Evolutionary conservation across 2,329 filamentous ascomycete species (phyloP).

Genomic region (Nemania sp.): DNA sequence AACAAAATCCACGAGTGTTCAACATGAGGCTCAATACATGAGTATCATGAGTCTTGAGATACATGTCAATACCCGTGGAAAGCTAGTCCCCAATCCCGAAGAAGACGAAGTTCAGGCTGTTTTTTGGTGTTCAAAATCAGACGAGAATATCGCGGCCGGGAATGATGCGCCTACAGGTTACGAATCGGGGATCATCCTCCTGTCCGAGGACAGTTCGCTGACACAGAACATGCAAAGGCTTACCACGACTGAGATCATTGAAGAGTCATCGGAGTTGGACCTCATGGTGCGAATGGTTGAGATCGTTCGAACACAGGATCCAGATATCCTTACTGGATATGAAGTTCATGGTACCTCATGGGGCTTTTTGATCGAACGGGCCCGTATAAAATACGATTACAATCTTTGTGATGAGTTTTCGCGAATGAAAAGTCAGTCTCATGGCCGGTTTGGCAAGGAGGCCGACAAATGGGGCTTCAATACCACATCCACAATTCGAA

Average conservation of each 20-base stretch:
- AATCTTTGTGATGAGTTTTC: constrained; percentile 91
- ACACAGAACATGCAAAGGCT: constrained; percentile 65
- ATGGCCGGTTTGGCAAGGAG: constrained; percentile 83
- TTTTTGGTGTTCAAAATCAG: constrained; percentile 86
- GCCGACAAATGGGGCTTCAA: constrained; percentile 92
- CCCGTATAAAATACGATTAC: constrained; percentile 82
- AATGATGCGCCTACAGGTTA: constrained; percentile 51
- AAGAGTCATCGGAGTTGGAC: constrained; percentile 80
- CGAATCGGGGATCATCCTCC: constrained; percentile 71
- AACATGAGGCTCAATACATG: constrained; percentile 91
- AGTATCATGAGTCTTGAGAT: constrained; percentile 93
- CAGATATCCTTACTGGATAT: constrained; percentile 91
- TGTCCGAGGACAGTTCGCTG: constrained; percentile 65
- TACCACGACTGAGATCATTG: constrained; percentile 65
- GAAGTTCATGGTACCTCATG: constrained; percentile 93
- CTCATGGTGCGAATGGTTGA: constrained; percentile 84
- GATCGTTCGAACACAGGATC: constrained; percentile 81
- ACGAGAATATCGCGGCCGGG: constrained; percentile 62
- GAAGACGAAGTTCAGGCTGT: constrained; percentile 86
- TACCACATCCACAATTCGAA: constrained; percentile 84
- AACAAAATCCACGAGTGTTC: constrained; percentile 71
- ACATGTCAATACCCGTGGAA: constrained; percentile 84
- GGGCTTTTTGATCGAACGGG: constrained; percentile 94
- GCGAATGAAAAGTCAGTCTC: constrained; percentile 80
- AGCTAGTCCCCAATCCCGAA: constrained; percentile 83